Conservation (phyloP, 2,329 filamentous ascomycete species). For the Hypoxylon sp. region DNA sequence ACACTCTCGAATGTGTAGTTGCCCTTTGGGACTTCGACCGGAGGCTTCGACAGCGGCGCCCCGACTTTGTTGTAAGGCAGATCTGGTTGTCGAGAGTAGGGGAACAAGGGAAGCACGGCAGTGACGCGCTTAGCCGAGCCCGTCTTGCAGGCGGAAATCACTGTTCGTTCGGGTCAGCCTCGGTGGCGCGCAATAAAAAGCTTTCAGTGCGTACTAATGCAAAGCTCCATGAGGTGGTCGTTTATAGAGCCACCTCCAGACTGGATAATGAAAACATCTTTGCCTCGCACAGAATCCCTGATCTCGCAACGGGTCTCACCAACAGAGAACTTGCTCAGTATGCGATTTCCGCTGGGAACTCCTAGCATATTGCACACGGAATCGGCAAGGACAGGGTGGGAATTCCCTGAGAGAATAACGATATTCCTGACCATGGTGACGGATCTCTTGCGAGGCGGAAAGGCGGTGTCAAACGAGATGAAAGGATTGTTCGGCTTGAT, state of each 20-base stretch:
- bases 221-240: constrained; percentile 93
- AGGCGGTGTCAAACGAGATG: constrained; percentile 27
- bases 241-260: constrained; percentile 93
- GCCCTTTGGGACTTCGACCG: constrained; percentile 58
- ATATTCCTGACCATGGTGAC: constrained; percentile 88
- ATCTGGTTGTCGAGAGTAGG: constrained; percentile 95
- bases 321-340: constrained; percentile 90
- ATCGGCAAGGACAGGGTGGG: constrained; percentile 86
- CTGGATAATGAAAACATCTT: constrained; percentile 99
- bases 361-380: constrained; percentile 88
- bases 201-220: constrained; percentile 67
- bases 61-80: constrained; percentile 96
- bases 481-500: background rate
- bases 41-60: constrained; percentile 80
- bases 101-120: constrained; percentile 92
- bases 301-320: constrained; percentile 97
- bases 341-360: constrained; percentile 82
- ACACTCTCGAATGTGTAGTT: constrained; percentile 92
- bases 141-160: constrained; percentile 96
- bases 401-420: constrained; percentile 90
- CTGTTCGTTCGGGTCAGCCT: constrained; percentile 37
- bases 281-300: constrained; percentile 93
- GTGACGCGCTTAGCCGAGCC: constrained; percentile 93
- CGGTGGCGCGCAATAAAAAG: background rate
- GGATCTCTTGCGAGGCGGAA: constrained; percentile 16